phyloP scores from a whole-genome alignment of 441 rosid species.

The Corymbia citriodora region DNA sequence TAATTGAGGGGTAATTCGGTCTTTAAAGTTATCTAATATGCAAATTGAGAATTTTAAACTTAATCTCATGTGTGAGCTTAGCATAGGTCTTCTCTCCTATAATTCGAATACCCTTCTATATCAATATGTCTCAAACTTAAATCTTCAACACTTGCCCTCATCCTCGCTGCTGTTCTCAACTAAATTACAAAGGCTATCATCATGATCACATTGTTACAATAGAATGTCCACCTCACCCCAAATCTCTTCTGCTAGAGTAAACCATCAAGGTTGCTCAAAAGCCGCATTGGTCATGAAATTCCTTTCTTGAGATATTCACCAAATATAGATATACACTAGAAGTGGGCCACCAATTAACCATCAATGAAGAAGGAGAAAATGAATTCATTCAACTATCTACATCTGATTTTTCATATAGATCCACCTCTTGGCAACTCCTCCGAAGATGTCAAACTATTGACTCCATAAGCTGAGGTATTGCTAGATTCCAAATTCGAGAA shows the following conservation, averaged over 20 bases:
- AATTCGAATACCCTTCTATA: too few relatives aligned
- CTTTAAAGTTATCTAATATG: too few relatives aligned
- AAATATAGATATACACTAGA: accelerated
- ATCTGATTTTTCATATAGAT: too few relatives aligned
- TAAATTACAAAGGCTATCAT: background rate
- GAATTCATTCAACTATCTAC: too few relatives aligned
- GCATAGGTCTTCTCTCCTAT: background rate
- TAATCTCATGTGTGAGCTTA: background rate
- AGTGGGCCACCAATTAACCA: background rate
- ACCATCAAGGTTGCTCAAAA: background rate
- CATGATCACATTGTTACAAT: accelerated
- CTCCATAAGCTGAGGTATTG: too few relatives aligned
- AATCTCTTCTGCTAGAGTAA: background rate
- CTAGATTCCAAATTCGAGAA: too few relatives aligned
- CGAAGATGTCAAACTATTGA: too few relatives aligned
- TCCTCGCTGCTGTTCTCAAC: too few relatives aligned
- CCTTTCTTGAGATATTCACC: too few relatives aligned
- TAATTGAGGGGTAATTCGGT: background rate
- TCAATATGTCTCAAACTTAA: background rate
- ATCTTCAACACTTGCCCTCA: background rate
- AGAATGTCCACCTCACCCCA: background rate
- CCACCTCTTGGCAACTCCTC: too few relatives aligned
- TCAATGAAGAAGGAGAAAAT: too few relatives aligned
- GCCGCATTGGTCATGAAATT: accelerated
- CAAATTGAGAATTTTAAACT: background rate